Base-by-base conservation (phyloP, 2,329 filamentous ascomycete genomes). In the Xylaria sp. region DNA sequence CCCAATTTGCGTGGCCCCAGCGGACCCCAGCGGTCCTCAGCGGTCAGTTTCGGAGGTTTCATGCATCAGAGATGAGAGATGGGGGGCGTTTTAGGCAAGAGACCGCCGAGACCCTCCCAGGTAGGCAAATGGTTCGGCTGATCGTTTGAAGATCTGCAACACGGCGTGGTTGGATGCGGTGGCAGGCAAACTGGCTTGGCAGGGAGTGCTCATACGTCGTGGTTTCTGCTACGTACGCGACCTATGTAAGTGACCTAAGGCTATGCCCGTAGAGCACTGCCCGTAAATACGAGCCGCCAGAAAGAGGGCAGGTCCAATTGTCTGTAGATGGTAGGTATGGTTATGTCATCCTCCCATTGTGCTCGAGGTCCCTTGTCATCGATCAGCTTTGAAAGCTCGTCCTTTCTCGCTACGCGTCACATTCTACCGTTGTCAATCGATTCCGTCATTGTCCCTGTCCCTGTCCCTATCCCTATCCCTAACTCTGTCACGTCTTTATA, bases 91-190 rank as follows among this genome's bases (percentile, higher is more conserved):
- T 54, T 57, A 44, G 58, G 61, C 43, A 54, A 27, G 17, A 58
- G n/a, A 7, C 7, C 11, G 44, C n/a, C 44, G 31, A 31, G 44
- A 49, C n/a, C 21, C 60, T 38, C 65, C 55, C 17, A 40, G 60
- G 65, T 65, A 29, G 61, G 69, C 64, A 54, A 67, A 69, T 67
- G 47, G 60, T 63, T 63, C 62, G 56, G 62, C 54, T 52, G 59
- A 66, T 67, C 67, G 43, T 62, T 56, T 64, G 54, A 52, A 52
- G 70, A 71, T 72, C 70, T 70, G 70, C 68, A 66, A 66, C 67
- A 65, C 59, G 40, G 56, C 62, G 43, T 62, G 56, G 59, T 65
- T 65, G 57, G 56, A 57, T 63, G 55, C 54, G 46, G 29, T 41
- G 48, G 60, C 51, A 52, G 21, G 54, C 23, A 40, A 48, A 31